Base-by-base conservation (phyloP, 2,329 filamentous ascomycete species). In the Aspergillus thermomutatus region DNA sequence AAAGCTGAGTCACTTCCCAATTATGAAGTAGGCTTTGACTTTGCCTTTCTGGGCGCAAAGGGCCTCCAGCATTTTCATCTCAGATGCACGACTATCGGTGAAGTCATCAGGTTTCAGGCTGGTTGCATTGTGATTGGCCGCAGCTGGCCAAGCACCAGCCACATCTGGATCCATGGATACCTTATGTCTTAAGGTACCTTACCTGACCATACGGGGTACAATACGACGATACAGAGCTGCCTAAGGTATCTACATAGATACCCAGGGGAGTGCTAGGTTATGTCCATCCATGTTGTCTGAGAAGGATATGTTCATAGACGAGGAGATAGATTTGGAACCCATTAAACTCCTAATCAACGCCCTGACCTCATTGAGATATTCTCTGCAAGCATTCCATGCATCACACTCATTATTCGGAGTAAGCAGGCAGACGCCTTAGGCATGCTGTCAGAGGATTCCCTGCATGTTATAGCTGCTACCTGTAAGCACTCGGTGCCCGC, bases 51-150 rank as follows among this genome's bases (percentile, higher is more conserved):
- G 21, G 3, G 43, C 21, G 21, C 21, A 21, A 25, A 46, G 43
- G n/a, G 19, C 11, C n/a, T 46, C n/a, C 25, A 54, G 52, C 31
- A 27, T 52, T 50, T 59, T 56, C 58, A 53, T 54, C 53, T 58
- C 34, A 51, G 34, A 34, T 45, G 52, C 51, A 50, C 49, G 47
- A 50, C 14, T 9, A 50, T 59, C 56, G 52, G 57, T 65, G 63
- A 65, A 60, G 63, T 65, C 63, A 65, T 63, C 55, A 54, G 9
- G 46, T 43, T 53, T 34, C 43, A 40, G 37, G 40, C 31, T 31
- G 54, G 26, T 25, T 41, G 47, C 49, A 41, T 34, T 41, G 46
- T 56, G 56, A 62, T 64, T 64, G 60, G 61, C 46, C 31, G 54
- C 19, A 45, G 47, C 23, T n/a, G 40, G 37, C 26, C 31, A 23